These are phyloP conservation scores for Saccharum hybrid DNA, from an alignment of 202 grass and related monocot genomes.

Conservation along the genomic window DNA sequence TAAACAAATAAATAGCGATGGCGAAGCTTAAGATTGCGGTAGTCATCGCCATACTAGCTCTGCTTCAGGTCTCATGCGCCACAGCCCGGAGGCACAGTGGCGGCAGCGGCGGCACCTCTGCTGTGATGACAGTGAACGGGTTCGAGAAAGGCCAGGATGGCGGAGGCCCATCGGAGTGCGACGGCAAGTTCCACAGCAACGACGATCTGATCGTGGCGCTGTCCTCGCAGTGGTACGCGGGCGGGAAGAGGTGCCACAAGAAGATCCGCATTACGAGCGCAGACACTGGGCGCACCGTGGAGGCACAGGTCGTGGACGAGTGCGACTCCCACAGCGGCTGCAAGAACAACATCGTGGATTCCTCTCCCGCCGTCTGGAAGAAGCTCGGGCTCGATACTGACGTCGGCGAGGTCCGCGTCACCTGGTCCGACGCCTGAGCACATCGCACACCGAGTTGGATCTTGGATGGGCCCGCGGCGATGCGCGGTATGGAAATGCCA, in stretches of 20 bases:
- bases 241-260: slow-evolving; percentile 41
- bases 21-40: not conserved
- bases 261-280: slow-evolving; percentile 44
- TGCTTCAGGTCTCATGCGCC: not conserved
- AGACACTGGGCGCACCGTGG: slow-evolving; percentile 28
- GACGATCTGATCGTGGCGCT: slow-evolving; percentile 40
- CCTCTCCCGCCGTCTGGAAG: slow-evolving; percentile 44
- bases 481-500: too few relatives aligned
- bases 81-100: not conserved
- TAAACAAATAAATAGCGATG: not conserved
- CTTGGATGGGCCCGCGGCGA: too few relatives aligned
- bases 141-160: slow-evolving; percentile 15
- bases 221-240: slow-evolving; percentile 43
- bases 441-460: too few relatives aligned
- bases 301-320: slow-evolving; percentile 58
- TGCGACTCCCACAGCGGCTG: slow-evolving; percentile 55
- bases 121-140: slow-evolving; percentile 50
- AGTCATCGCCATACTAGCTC: not conserved
- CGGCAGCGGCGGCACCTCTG: not conserved
- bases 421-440: slow-evolving; percentile 21
- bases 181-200: slow-evolving; percentile 48
- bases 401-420: slow-evolving; percentile 23
- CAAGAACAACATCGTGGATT: slow-evolving; percentile 51
- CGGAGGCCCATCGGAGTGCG: slow-evolving; percentile 26
- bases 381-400: slow-evolving; percentile 35